phyloP scores from a whole-genome alignment of 2,329 filamentous ascomycete genomes.

The Talaromyces verruculosus region DNA sequence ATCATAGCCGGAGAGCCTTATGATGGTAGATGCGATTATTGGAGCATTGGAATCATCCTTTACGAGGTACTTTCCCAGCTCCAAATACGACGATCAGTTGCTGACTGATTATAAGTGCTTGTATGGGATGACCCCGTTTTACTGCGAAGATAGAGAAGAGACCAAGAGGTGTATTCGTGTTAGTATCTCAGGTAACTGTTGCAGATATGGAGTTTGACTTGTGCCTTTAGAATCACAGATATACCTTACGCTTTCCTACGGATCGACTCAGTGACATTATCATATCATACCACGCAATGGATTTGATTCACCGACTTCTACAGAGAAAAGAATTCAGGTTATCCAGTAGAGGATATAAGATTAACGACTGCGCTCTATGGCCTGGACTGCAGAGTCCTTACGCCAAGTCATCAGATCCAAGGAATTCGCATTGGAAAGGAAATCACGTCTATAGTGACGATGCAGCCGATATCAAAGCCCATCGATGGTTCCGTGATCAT shows the following conservation, averaged over 20 bases:
- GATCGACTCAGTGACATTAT: constrained; percentile 53
- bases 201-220: background rate
- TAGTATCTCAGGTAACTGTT: constrained; percentile 34
- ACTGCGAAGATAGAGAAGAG: constrained; percentile 73
- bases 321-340: constrained; percentile 73
- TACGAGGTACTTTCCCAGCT: constrained; percentile 62
- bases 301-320: constrained; percentile 72
- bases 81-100: background rate
- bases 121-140: constrained; percentile 88
- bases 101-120: constrained; percentile 60
- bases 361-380: constrained; percentile 55
- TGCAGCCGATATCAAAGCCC: constrained; percentile 83
- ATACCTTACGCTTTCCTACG: constrained; percentile 68
- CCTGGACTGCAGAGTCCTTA: constrained; percentile 31
- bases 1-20: constrained; percentile 79
- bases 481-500: constrained; percentile 79
- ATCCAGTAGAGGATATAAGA: constrained; percentile 71
- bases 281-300: constrained; percentile 69
- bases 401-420: constrained; percentile 27
- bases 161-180: constrained; percentile 86
- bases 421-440: constrained; percentile 44
- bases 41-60: constrained; percentile 91
- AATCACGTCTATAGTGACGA: constrained; percentile 79
- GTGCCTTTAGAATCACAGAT: constrained; percentile 63
- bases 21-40: constrained; percentile 94